Evolutionary conservation across 2,329 filamentous ascomycete species (phyloP), one percentile per base, ranked within the genome.

Genomic region (Fusarium haematococcum): DNA sequence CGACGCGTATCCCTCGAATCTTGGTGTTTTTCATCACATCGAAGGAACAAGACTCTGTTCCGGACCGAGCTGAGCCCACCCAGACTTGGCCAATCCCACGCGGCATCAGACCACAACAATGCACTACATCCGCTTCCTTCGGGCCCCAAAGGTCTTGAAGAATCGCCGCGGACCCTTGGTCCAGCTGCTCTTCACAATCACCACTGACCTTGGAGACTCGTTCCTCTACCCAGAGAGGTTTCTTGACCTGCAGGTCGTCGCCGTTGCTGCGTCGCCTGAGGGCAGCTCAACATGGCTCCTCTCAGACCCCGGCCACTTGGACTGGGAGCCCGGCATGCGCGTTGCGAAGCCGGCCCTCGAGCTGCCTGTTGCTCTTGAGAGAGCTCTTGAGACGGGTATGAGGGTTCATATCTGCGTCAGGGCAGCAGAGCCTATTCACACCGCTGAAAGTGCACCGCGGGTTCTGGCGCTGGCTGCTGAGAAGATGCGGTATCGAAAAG

Each of bases 61-160:
- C 27, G 52, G 57, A 14, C 20, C 1, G 10, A 16, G 43, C 37
- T 27, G 58, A 25, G 18, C 30, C 8, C 61, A 45, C n/a, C 27
- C 33, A 23, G 18, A 50, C 60, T 39, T 56, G 18, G 16, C 54
- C 45, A 57, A 39, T 39, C 30, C 27, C 18, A 32, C 23, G 8
- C 23, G 16, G 25, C 61, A 71, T 32, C 65, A 33, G 37, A 8
- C 39, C 59, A 16, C 64, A 72, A 67, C 20, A 52, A 91, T 91
- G 89, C 88, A 91, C 74, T 91, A 91, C 82, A 85, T 90, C 67
- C 86, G 88, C 43, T 84, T 90, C 6, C 81, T 90, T 35, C 84
- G 88, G 16, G 83, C 86, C 3, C 86, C 86, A 3, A 83, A 82
- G 73, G 77, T 87, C 52, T 78, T 79, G 1, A 75, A 61, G 65